Base-by-base conservation (phyloP, 2,329 filamentous ascomycete species). In the Cladosporium phlei region DNA sequence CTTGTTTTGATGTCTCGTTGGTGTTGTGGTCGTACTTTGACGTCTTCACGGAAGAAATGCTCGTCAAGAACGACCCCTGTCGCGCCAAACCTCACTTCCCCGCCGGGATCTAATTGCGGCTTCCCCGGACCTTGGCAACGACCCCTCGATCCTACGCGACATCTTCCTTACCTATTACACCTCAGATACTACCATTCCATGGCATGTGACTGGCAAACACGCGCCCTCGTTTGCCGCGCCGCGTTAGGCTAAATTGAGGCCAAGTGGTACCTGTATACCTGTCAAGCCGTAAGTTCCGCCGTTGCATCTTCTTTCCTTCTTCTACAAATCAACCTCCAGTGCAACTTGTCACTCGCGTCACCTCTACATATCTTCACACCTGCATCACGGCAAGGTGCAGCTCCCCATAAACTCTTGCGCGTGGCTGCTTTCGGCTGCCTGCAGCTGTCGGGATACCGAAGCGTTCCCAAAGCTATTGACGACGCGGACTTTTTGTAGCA, bases 151-250 rank as follows among this genome's bases (percentile, higher is more conserved):
- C 6, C 24, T 11, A 6, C 11, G 6, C 24, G 11, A 25, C 6
- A 25, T 25, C 24, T 25, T 11, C 24, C 24, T 11, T 25, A 6
- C 24, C 24, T 25, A 25, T 11, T 11, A 6, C 11, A 25, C 24
- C 11, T 6, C 6, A 6, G 25, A 29, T 39, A 17, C 37, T 28
- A 29, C 37, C 37, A 39, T 29, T 27, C 37, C 7, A 25, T 39
- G 37, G 37, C 37, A 39, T 32, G 39, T 43, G 28, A 43, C 39
- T 43, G 28, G n/a, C n/a, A n/a, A 29, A 39, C 17, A 39, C 37
- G 37, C 37, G 37, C 37, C 24, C 24, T 9, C 3, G 17, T 33
- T 9, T 16, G n/a, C 40, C 40, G 40, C 33, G 33, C 43, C 45
- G 37, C 35, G 45, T 47, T 28, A 33, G 37, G 45, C 28, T 47